phyloP scores from a whole-genome alignment of 2,329 filamentous ascomycete genomes.

The Arachnomyces sp. region DNA sequence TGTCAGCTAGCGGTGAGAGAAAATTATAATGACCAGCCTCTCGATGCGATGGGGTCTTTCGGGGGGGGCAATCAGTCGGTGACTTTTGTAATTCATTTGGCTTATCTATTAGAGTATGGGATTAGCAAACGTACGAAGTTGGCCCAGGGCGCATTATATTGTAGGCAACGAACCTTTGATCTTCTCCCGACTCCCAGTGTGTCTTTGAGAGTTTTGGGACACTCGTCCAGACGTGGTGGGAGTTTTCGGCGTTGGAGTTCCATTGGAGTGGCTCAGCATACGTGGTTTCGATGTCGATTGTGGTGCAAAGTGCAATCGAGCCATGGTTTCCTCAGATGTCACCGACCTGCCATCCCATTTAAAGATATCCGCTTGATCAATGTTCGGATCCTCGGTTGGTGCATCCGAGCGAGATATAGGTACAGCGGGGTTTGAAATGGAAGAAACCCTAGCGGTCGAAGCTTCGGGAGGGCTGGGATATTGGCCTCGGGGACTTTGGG shows the following conservation, averaged over 20 bases:
- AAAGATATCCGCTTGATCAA: slow-evolving; percentile 7
- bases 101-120: too few species aligned
- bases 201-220: slow-evolving; percentile 6
- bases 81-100: background rate
- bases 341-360: slow-evolving; percentile 20
- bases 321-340: slow-evolving; percentile 30
- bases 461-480: background rate
- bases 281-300: slow-evolving; percentile 33
- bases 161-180: slow-evolving; percentile 19
- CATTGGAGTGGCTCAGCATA: slow-evolving; percentile 27
- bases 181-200: slow-evolving; percentile 4
- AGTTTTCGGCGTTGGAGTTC: slow-evolving; percentile 15
- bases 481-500: slow-evolving; percentile 7
- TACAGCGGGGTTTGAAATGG: slow-evolving; percentile 6
- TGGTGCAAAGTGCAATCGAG: slow-evolving; percentile 35
- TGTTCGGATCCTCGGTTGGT: slow-evolving; percentile 10
- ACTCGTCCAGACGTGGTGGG: slow-evolving; percentile 12
- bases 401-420: slow-evolving; percentile 7
- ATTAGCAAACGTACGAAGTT: too few species aligned
- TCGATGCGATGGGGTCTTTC: slow-evolving; percentile 4
- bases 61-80: slow-evolving; percentile 4
- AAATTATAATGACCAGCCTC: background rate
- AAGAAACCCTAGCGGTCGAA: slow-evolving; percentile 4
- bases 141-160: too few species aligned
- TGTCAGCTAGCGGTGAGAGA: slow-evolving; percentile 17